A percentile compares a stretch with the other conserved stretches of the same genome.
phyloP scores from a whole-genome alignment of 129 eudicot genomes.

The Smallanthus sonchifolius region DNA sequence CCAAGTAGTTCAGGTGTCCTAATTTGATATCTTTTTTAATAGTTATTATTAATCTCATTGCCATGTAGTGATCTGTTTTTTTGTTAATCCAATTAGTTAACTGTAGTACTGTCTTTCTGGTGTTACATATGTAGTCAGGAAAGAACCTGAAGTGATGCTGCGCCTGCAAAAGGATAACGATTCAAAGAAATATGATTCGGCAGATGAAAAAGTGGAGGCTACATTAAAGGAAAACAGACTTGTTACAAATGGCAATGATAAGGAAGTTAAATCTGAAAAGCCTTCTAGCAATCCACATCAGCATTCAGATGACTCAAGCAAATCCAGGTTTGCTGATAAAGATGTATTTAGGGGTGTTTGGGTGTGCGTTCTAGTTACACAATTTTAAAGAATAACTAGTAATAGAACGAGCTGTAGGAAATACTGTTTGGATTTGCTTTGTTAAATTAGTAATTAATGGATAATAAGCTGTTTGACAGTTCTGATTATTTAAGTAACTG shows the following conservation, averaged over 20 bases:
- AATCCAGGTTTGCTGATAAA: constrained; percentile 54
- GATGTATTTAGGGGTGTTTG: neutral
- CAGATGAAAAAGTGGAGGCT: constrained; percentile 51
- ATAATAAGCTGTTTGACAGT: neutral
- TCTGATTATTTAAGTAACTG: neutral
- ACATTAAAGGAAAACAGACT: constrained; percentile 28
- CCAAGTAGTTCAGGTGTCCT: constrained; percentile 35
- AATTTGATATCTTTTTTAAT: neutral
- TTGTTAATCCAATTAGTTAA: neutral
- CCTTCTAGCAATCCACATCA: constrained; percentile 22
- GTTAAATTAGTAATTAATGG: neutral
- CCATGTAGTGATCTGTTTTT: neutral
- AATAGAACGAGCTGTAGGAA: neutral
- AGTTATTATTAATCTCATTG: neutral
- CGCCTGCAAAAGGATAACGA: constrained; percentile 31
- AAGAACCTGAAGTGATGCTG: constrained; percentile 30
- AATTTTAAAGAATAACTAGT: neutral
- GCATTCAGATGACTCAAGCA: constrained; percentile 33
- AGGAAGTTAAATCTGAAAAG: constrained; percentile 36
- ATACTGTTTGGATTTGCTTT: neutral
- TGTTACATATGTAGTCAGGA: constrained; percentile 30
- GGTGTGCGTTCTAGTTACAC: neutral
- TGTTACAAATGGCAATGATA: constrained; percentile 34
- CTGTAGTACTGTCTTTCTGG: neutral
- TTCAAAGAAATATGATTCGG: constrained; percentile 18